phyloP scores from a whole-genome alignment of 805 yeast genomes.

The Candida manassasensis region DNA sequence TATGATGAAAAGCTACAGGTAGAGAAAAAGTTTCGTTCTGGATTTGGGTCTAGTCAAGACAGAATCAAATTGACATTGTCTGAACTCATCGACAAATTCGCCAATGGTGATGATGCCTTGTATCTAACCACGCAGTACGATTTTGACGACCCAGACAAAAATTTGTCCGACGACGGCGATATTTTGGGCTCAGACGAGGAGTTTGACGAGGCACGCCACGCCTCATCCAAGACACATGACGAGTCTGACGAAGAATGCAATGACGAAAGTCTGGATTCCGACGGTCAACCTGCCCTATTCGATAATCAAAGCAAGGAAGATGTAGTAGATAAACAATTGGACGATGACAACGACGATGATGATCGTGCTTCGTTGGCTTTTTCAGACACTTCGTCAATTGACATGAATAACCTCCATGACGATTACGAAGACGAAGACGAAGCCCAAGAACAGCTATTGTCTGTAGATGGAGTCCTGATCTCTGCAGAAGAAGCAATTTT shows the following conservation, averaged over 20 bases:
- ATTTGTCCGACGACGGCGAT: too few species aligned
- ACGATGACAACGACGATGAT: constrained; percentile 1
- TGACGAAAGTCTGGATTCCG: constrained; percentile 8
- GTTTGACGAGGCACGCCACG: constrained; percentile 11
- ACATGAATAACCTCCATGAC: constrained; percentile 37
- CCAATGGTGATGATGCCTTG: constrained; percentile 33
- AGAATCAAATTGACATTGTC: constrained; percentile 47
- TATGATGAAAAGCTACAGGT: constrained; percentile 43
- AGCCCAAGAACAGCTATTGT: constrained; percentile 14
- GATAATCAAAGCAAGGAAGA: too few species aligned
- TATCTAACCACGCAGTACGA: constrained; percentile 73
- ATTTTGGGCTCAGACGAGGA: constrained; percentile 8
- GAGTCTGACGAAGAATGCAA: constrained; percentile 12
- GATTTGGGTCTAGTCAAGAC: constrained; percentile 63
- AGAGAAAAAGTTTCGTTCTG: constrained; percentile 52
- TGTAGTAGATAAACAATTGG: not conserved
- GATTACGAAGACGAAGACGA: constrained; percentile 42
- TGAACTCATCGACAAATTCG: constrained; percentile 42
- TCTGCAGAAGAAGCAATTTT: constrained; percentile 13
- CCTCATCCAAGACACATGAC: too few species aligned
- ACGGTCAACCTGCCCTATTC: too few species aligned
- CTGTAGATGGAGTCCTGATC: constrained; percentile 10
- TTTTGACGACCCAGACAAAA: constrained; percentile 23
- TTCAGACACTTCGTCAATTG: constrained; percentile 20
- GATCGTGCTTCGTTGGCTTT: constrained; percentile 1